Conservation (phyloP, 2,329 filamentous ascomycete genomes). For the Neurospora sp. region DNA sequence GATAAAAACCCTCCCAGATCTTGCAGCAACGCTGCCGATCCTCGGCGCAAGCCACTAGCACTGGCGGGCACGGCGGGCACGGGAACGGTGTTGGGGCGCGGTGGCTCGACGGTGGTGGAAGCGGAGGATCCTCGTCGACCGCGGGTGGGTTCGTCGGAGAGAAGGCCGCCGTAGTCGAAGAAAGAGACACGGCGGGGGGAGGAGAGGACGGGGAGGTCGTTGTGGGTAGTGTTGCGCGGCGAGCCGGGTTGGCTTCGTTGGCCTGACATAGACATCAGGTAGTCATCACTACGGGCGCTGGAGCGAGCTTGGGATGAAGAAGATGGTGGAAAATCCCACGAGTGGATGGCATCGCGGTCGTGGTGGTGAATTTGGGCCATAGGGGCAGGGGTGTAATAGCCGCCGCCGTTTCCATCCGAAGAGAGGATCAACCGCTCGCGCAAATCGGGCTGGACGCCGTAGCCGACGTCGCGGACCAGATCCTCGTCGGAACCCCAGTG, state of each 20-base stretch:
- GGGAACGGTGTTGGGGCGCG: constrained; percentile 25
- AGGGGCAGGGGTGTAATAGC: constrained; percentile 24
- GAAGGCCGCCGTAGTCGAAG: constrained; percentile 72
- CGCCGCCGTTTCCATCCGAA: constrained; percentile 10
- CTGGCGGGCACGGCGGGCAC: constrained; percentile 36
- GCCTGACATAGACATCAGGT: constrained; percentile 26
- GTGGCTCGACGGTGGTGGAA: constrained; percentile 30
- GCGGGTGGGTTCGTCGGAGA: constrained; percentile 34
- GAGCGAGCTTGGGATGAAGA: constrained; percentile 9
- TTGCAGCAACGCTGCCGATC: constrained; percentile 47
- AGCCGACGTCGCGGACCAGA: constrained; percentile 69
- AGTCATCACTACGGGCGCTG: constrained; percentile 31
- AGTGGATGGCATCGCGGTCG: constrained; percentile 26
- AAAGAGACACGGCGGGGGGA: constrained; percentile 60
- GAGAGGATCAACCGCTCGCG: constrained; percentile 25
- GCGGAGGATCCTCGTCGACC: constrained; percentile 31
- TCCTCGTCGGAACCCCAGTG: constrained; percentile 90
- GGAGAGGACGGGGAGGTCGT: constrained; percentile 3
- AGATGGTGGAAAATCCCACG: constrained; percentile 35
- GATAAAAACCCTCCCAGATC: constrained; percentile 43
- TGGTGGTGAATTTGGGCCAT: constrained; percentile 18
- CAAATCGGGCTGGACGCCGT: constrained; percentile 49
- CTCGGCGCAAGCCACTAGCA: constrained; percentile 36
- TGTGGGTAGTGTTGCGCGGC: neutral
- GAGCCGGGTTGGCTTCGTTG: constrained; percentile 28